phyloP scores from a whole-genome alignment of 176 grass and related monocot genomes.

The Thalia dealbata region DNA sequence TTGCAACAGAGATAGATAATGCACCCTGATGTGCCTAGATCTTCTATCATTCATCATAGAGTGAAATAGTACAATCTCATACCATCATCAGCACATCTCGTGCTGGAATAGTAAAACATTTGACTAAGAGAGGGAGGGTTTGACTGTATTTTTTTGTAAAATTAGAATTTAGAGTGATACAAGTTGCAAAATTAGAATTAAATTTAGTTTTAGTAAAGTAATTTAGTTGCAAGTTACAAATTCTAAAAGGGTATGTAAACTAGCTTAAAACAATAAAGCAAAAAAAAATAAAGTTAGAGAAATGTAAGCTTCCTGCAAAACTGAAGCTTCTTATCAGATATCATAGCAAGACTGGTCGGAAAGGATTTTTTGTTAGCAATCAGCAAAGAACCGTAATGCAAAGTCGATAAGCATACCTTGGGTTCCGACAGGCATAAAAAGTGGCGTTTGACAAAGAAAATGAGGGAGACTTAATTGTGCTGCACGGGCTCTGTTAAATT shows the following conservation, averaged over 20 bases:
- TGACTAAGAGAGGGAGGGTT: not conserved
- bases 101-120: not conserved
- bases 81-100: not conserved
- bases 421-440: constrained; percentile 99
- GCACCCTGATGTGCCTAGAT: not conserved
- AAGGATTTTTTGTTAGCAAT: not conserved
- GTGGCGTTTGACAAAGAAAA: constrained; percentile 82
- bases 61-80: not conserved
- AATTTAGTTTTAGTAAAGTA: not conserved
- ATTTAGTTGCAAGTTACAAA: not conserved
- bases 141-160: not conserved
- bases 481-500: constrained; percentile 88
- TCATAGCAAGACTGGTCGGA: not conserved
- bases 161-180: not conserved
- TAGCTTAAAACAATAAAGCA: not conserved
- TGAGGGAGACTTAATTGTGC: constrained; percentile 76
- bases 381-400: not conserved
- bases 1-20: not conserved
- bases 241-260: no score
- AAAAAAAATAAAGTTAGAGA: not conserved
- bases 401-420: constrained; percentile 44
- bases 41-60: not conserved
- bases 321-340: not conserved
- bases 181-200: not conserved
- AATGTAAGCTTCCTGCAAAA: not conserved